Percentiles rank a stretch among this genome's conserved stretches.
Conservation (phyloP, 208 protist genomes). For the Naegleria lovaniensis region DNA sequence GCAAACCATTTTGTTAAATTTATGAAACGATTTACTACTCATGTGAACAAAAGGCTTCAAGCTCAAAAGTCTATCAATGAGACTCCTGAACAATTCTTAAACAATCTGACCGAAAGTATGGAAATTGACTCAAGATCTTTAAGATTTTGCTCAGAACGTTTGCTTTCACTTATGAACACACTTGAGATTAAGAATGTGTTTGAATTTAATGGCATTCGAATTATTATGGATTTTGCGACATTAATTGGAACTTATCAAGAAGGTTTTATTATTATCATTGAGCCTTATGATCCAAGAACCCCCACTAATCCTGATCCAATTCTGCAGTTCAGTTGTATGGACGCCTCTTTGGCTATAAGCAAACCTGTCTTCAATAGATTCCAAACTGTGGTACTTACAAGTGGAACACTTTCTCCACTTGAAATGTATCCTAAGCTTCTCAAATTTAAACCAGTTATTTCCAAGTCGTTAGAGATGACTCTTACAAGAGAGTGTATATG, state of each 20-base stretch:
- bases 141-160: slow-evolving; percentile 14
- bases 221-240: slow-evolving; percentile 29
- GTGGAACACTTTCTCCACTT: slow-evolving; percentile 93
- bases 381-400: slow-evolving; percentile 91
- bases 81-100: slow-evolving; percentile 8
- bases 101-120: neutral
- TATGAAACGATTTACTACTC: slow-evolving; percentile 83
- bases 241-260: slow-evolving; percentile 24
- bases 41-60: slow-evolving; percentile 64
- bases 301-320: slow-evolving; percentile 65
- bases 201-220: slow-evolving; percentile 70
- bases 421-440: slow-evolving; percentile 98
- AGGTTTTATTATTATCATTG: slow-evolving; percentile 80
- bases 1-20: slow-evolving; percentile 90
- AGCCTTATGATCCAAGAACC: slow-evolving; percentile 83
- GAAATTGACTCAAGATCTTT: neutral
- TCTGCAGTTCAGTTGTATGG: slow-evolving; percentile 81
- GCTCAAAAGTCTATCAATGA: neutral
- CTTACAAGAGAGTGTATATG: slow-evolving; percentile 85
- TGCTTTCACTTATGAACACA: neutral
- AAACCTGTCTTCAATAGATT: slow-evolving; percentile 87
- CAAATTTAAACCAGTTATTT: slow-evolving; percentile 83
- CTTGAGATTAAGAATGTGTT: slow-evolving; percentile 40
- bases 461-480: slow-evolving; percentile 87
- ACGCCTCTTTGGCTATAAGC: slow-evolving; percentile 90